Evolutionary conservation across 805 yeast species (phyloP).

Genomic region (Suhomyces tanzawaensis): DNA sequence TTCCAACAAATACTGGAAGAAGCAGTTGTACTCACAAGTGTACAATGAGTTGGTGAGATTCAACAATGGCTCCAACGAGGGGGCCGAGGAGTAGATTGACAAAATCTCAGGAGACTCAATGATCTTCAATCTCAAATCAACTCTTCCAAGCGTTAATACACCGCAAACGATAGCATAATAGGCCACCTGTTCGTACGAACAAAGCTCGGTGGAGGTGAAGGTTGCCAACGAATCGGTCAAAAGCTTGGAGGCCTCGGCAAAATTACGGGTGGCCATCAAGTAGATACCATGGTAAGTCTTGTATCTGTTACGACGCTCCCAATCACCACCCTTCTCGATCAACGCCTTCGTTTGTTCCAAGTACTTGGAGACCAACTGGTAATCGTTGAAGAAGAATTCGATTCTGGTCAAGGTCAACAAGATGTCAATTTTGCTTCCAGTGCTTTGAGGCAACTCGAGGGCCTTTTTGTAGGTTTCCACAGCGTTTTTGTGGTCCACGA

Average conservation of each 20-base stretch:
- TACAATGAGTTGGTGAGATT: conserved; percentile 83
- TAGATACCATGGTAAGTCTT: conserved; percentile 90
- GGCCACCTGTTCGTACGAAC: conserved; percentile 87
- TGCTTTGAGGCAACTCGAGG: conserved; percentile 72
- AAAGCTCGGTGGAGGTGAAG: conserved; percentile 87
- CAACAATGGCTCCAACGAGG: conserved; percentile 74
- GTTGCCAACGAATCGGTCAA: conserved; percentile 92
- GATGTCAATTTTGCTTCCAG: conserved; percentile 89
- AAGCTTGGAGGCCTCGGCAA: conserved; percentile 78
- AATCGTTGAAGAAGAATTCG: conserved; percentile 87
- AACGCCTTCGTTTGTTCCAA: conserved; percentile 69
- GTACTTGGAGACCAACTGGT: conserved; percentile 61
- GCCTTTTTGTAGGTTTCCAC: conserved; percentile 66
- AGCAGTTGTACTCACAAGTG: conserved; percentile 80
- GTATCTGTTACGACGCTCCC: conserved; percentile 96
- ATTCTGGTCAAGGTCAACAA: conserved; percentile 77
- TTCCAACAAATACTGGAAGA: conserved; percentile 72
- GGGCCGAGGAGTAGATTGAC: conserved; percentile 69
- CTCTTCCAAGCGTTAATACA: conserved; percentile 75
- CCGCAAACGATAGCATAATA: conserved; percentile 89
- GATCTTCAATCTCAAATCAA: conserved; percentile 76
- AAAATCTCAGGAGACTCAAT: conserved; percentile 93
- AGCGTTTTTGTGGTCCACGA: conserved; percentile 79
- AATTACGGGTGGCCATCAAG: conserved; percentile 79
- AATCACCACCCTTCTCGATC: conserved; percentile 97